Base-by-base conservation (phyloP, 768 basidiomycete genomes). In the Scleroderma citrinum region DNA sequence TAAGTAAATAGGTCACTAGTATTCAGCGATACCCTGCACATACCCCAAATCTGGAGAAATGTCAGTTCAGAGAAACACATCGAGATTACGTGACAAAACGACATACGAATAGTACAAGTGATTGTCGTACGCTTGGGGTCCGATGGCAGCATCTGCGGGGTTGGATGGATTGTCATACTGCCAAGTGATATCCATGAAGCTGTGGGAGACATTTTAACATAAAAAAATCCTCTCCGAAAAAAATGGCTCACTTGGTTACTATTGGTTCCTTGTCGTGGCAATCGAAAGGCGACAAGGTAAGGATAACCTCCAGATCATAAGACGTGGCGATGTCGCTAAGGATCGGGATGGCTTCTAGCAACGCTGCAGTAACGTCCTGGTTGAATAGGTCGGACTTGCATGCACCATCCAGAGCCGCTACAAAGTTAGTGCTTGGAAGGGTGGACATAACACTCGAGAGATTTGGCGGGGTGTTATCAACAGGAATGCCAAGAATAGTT, bases 181-280 rank as follows among this genome's bases (percentile, higher is more conserved):
- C 88, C 88, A 91, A 51, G 78, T 80, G 41, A 85, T 59, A 55
- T 91, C 86, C 86, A 89, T 89, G 61, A 88, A 88, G 55, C 87
- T 90, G 23, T 7, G 17, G 41, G 4, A 19, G 38, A 8, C 20
- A 12, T 31, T 47, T 16, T 11, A 13, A 29, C 41, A n/a, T n/a
- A n/a, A n/a, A n/a, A n/a, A 35, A 7, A 36, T n/a, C 44, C 21
- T n/a, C n/a, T 6, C 26, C 8, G 17, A 2, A 2, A 45, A 19
- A 8, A 17, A 17, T 29, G 8, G 52, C 68, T 54, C 56, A 76
- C 75, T 44, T 76, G 3, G 76, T 68, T 6, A 66, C 58, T 42
- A 76, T 50, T 6, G 69, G 58, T 11, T 29, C 26, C 26, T 65
- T 36, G 7, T 55, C 55, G 29, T 44, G 41, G 37, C 45, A 48